Conservation (phyloP, 202 grass and related monocot genomes). For the Panicum hallii region DNA sequence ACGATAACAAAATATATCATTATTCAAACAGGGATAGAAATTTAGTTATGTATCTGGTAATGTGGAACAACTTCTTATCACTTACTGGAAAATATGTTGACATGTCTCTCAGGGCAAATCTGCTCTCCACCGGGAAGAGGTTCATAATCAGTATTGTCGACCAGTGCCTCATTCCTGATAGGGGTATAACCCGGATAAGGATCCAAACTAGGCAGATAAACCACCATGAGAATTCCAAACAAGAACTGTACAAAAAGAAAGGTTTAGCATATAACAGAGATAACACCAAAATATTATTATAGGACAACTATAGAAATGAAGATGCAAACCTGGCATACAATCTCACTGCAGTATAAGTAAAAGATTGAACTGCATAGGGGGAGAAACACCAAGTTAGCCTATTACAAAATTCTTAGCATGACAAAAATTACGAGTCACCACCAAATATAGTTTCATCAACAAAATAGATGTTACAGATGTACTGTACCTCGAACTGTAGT, state of each 20-base stretch:
- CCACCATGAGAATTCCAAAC: conserved; percentile 88
- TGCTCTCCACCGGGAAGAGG: conserved; percentile 77
- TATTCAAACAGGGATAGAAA: conserved; percentile 22
- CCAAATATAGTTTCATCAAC: conserved; percentile 27
- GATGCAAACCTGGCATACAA: conserved; percentile 65
- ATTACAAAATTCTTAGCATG: conserved; percentile 13
- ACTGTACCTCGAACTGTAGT: conserved; percentile 64
- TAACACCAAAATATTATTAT: conserved; percentile 17
- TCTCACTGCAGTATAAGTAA: conserved; percentile 79
- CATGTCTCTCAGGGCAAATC: conserved; percentile 86
- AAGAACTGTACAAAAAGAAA: conserved; percentile 69
- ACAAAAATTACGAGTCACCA: background rate
- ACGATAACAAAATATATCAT: conserved; percentile 31
- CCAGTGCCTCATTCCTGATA: conserved; percentile 64
- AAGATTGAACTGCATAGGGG: conserved; percentile 68
- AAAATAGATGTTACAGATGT: conserved; percentile 34
- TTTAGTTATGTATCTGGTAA: conserved; percentile 27
- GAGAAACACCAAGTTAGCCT: conserved; percentile 43
- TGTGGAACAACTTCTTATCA: conserved; percentile 41
- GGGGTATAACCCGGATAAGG: conserved; percentile 81
- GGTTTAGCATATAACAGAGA: conserved; percentile 19
- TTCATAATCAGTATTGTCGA: conserved; percentile 84
- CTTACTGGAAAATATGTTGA: conserved; percentile 79
- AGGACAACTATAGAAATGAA: conserved; percentile 13
- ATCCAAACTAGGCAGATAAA: conserved; percentile 90